A percentile compares a stretch with the other conserved stretches of the same genome.
phyloP scores from a whole-genome alignment of 495 filamentous ascomycete genomes.

The Cercophora samala region DNA sequence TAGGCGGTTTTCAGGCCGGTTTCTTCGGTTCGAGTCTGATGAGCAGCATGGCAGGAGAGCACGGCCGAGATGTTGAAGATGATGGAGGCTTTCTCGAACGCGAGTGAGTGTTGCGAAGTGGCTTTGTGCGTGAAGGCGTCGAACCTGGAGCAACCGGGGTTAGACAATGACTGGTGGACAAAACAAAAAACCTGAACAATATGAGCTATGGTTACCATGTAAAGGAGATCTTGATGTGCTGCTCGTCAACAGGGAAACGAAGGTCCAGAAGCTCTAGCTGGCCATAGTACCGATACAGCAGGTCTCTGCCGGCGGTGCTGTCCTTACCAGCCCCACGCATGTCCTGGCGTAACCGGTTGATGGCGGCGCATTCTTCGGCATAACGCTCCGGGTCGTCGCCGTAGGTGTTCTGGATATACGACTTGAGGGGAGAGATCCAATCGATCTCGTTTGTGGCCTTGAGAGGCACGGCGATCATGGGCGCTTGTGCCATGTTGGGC shows the following conservation, averaged over 20 bases:
- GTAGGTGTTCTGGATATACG: slow-evolving; percentile 88
- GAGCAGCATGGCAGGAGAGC: slow-evolving; percentile 89
- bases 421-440: slow-evolving; percentile 91
- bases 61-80: slow-evolving; percentile 99
- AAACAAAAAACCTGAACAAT: background rate
- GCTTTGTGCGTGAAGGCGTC: slow-evolving; percentile 97
- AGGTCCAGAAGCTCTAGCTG: slow-evolving; percentile 93
- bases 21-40: slow-evolving; percentile 89
- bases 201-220: slow-evolving; percentile 69
- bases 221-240: slow-evolving; percentile 97
- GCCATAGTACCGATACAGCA: slow-evolving; percentile 96
- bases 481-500: slow-evolving; percentile 66
- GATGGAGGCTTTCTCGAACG: slow-evolving; percentile 97
- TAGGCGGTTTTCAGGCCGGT: slow-evolving; percentile 92
- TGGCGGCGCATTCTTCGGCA: slow-evolving; percentile 86
- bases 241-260: slow-evolving; percentile 94
- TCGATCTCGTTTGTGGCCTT: slow-evolving; percentile 99
- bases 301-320: slow-evolving; percentile 86
- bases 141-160: slow-evolving; percentile 60
- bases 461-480: slow-evolving; percentile 88
- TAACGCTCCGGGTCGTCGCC: slow-evolving; percentile 96
- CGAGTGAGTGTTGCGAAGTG: slow-evolving; percentile 91
- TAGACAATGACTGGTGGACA: slow-evolving; percentile 15
- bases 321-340: slow-evolving; percentile 98
- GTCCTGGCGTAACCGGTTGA: slow-evolving; percentile 96